Base-by-base conservation (phyloP, 768 basidiomycete species). In the Russula dissimulans region DNA sequence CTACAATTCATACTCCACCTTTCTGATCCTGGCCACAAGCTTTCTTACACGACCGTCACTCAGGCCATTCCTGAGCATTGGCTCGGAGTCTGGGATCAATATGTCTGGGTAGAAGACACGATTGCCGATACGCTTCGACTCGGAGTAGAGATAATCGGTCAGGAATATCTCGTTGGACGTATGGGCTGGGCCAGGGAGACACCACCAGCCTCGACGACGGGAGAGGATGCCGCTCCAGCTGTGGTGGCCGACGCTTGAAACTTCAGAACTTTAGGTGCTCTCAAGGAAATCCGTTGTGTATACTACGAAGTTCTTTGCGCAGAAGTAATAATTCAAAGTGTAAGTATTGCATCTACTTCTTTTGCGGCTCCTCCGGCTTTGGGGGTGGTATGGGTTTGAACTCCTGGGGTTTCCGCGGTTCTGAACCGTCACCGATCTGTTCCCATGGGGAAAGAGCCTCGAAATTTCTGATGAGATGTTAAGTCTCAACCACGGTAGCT, bases 61-160 rank as follows among this genome's bases (percentile, higher is more conserved):
- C 97, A 98, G 70, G 79, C 83, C 5, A 78, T 95, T 22, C 93
- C 95, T 0, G 77, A 75, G n/a, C 75, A 79, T 52, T 99, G 97
- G 97, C 71, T 98, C 57, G 83, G 84, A 5, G 76, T 93, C 46
- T 95, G 93, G 86, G 95, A 97, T 68, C 79, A 86, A 64, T 89
- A 92, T 70, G 87, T 90, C 46, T 95, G 97, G 97, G 94, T 98
- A 12, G 97, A 99, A 72, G 95, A 99, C 69, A 71, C 89, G 42
- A 81, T 97, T 62, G 95, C 94, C 4, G 95, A 97, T 67, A 81
- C 84, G 0, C 73, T 99, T 59, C 77, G 91, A 57, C 77, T 91
- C 14, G 90, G 87, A 8, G 83, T 95, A 32, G 95, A 97, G 74
- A 83, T 94, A 17, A 76, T 97, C 61, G 93, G 93, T 2, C 94